phyloP scores from a whole-genome alignment of 2,329 filamentous ascomycete species.

The Aspergillus niger region DNA sequence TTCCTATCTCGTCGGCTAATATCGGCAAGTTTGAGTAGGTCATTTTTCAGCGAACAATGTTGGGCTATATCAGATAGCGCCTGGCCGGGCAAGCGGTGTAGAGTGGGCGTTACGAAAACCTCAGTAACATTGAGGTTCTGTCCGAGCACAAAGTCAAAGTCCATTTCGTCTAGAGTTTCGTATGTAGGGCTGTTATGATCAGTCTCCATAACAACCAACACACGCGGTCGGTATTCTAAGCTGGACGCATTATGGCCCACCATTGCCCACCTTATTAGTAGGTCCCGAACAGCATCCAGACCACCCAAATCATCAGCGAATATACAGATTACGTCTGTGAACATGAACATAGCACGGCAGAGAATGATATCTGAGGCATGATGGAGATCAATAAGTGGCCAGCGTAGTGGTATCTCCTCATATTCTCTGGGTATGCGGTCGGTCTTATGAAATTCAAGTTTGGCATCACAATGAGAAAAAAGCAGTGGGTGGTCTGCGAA shows the following conservation, averaged over 20 bases:
- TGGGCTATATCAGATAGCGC: not conserved
- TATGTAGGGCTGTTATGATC: not conserved
- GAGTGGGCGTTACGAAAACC: not conserved
- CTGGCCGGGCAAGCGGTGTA: not conserved
- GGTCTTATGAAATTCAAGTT: not conserved
- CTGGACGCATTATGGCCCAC: not conserved
- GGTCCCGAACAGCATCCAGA: not conserved
- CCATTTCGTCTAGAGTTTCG: not conserved
- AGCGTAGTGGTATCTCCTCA: not conserved
- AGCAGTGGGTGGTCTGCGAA: not conserved
- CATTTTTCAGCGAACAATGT: not conserved
- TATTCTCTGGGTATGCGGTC: not conserved
- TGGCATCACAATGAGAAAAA: not conserved
- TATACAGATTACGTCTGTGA: constrained; percentile 1
- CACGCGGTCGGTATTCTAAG: not conserved
- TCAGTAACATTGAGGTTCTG: not conserved
- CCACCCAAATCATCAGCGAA: not conserved
- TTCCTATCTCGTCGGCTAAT: not conserved
- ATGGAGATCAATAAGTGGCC: not conserved
- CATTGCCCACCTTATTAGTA: not conserved
- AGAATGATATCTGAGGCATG: not conserved
- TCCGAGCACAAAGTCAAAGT: not conserved
- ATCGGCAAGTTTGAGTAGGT: not conserved
- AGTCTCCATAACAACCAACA: not conserved
- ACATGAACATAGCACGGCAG: not conserved